These are phyloP conservation scores for Diaporthe helianthi DNA, from an alignment of 2,329 filamentous ascomycete species.

Conservation along the genomic window DNA sequence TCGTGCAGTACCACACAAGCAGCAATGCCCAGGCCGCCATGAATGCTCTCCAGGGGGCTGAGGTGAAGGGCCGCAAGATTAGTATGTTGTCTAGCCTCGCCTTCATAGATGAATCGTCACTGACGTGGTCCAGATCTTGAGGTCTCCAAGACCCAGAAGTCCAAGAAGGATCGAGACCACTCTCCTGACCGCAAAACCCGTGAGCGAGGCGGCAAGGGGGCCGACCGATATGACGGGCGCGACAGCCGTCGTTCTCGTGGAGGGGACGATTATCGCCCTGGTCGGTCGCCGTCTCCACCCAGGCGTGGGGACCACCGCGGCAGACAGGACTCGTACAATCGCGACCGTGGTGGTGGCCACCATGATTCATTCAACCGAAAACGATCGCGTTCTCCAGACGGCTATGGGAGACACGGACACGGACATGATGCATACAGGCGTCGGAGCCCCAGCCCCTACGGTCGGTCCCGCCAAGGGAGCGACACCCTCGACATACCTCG, in stretches of 20 bases:
- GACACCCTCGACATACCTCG: constrained; percentile 76
- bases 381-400: constrained; percentile 73
- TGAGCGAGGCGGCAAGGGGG: constrained; percentile 51
- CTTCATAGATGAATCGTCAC: constrained; percentile 24
- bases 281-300: constrained; percentile 62
- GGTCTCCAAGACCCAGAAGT: constrained; percentile 86
- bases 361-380: constrained; percentile 47
- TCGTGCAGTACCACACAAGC: constrained; percentile 88
- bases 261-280: constrained; percentile 70
- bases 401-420: constrained; percentile 50
- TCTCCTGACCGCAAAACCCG: constrained; percentile 64
- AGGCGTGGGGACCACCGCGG: constrained; percentile 63
- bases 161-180: constrained; percentile 61
- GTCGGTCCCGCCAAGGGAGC: constrained; percentile 57
- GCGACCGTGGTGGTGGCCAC: constrained; percentile 54
- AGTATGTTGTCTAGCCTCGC: constrained; percentile 67
- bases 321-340: constrained; percentile 57
- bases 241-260: constrained; percentile 54
- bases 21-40: constrained; percentile 78
- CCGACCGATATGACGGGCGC: constrained; percentile 57
- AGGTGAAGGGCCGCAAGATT: constrained; percentile 89
- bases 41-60: constrained; percentile 77
- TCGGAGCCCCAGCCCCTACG: constrained; percentile 73
- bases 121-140: constrained; percentile 73
- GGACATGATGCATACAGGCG: constrained; percentile 65